Base-by-base conservation (phyloP, 2,329 filamentous ascomycete genomes). In the Exophiala lecanii-corni region DNA sequence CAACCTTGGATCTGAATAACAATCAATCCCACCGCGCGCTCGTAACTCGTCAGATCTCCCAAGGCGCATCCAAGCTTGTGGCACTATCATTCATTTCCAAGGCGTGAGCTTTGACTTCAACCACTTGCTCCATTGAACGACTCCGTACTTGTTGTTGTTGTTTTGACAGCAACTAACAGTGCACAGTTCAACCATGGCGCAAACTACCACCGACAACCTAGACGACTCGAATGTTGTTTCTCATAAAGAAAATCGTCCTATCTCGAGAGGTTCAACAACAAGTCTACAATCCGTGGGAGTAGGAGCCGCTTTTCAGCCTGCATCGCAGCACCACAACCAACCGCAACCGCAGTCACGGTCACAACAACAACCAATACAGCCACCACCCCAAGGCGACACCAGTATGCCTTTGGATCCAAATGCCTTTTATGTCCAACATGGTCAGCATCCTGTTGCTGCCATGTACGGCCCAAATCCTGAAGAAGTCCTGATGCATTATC, bases 241-340 rank as follows among this genome's bases (percentile, higher is more conserved):
- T 36, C 37, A 36, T 39, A 47, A 44, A 49, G 51, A 51, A 43
- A 51, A 63, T 38, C 66, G 65, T 39, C 65, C 68, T 38, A 60
- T 68, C 41, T 72, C 69, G 23, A 59, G 68, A 58, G 68, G 66
- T 23, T 71, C 68, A 34, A 71, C 68, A 7, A 63, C 67, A 23
- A 72, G 69, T 49, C 65, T 71, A 36, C 68, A 71, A 49, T 71
- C 69, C n/a, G 68, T 61, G 47, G 54, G 49, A 23, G 52, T 55
- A 15, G 54, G 51, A 35, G 51, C 44, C 43, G 46, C 50, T 18
- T 56, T 56, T 37, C 54, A 53, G 36, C 54, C 49, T 9, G 21
- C 39, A 66, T 64, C 12, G 68, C 66, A 28, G 65, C 69, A 52
- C 62, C n/a, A n/a, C n/a, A n/a, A n/a, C n/a, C n/a, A n/a, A n/a